phyloP scores from a whole-genome alignment of 306 rosid species.

The Prunus dulcis region DNA sequence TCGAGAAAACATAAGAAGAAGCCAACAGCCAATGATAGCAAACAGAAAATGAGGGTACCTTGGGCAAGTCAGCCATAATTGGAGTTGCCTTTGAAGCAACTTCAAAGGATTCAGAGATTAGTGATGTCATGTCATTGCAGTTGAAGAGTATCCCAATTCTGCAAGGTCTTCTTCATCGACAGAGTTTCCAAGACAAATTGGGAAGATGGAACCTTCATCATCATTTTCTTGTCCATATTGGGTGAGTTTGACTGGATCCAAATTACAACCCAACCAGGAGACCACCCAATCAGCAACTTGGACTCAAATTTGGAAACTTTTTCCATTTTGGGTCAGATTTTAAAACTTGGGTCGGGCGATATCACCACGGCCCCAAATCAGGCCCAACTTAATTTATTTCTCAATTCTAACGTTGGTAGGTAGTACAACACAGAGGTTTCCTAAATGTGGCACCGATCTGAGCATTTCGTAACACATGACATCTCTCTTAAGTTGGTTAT shows the following conservation, averaged over 20 bases:
- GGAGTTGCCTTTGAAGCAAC: constrained; percentile 8
- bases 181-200: not conserved
- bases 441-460: too few relatives aligned
- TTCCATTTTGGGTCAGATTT: not conserved
- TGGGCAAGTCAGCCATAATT: constrained; percentile 13
- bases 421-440: too few relatives aligned
- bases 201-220: not conserved
- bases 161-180: not conserved
- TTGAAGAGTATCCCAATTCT: not conserved
- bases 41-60: not conserved
- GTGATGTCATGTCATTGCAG: not conserved
- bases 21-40: not conserved
- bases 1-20: not conserved
- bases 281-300: not conserved
- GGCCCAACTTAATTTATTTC: not conserved
- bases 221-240: not conserved
- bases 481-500: too few relatives aligned
- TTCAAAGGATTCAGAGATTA: constrained; percentile 4
- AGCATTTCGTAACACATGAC: too few relatives aligned
- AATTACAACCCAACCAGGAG: not conserved
- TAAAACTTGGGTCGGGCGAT: not conserved
- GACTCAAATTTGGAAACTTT: not conserved
- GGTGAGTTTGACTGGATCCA: not conserved
- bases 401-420: too few relatives aligned
- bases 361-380: not conserved